Conservation (phyloP, 805 yeast genomes). For the Candida manassasensis region DNA sequence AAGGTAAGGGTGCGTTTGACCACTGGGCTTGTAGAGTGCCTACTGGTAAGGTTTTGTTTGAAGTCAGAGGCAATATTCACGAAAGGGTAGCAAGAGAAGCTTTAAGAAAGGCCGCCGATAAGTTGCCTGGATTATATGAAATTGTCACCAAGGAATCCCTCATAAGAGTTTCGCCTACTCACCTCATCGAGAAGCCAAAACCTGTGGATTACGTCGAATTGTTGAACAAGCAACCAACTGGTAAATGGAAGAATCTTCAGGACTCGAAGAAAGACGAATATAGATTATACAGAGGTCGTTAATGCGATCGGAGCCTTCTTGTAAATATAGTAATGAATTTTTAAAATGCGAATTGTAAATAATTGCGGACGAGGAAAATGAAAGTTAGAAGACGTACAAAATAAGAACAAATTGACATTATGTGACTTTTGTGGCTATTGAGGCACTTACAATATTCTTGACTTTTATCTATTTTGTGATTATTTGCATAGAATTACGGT, state of each 20-base stretch:
- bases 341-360: too few relatives aligned
- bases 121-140: constrained; percentile 90
- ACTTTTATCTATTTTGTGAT: too few relatives aligned
- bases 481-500: too few relatives aligned
- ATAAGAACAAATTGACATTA: too few relatives aligned
- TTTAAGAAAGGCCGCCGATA: constrained; percentile 81
- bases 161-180: constrained; percentile 67
- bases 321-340: background rate
- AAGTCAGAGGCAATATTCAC: constrained; percentile 76
- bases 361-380: too few relatives aligned
- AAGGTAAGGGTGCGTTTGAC: constrained; percentile 96
- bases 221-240: constrained; percentile 58
- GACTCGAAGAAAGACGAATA: constrained; percentile 45
- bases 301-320: constrained; percentile 8
- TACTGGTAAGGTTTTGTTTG: constrained; percentile 89
- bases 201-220: constrained; percentile 51
- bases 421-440: too few relatives aligned
- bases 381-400: too few relatives aligned
- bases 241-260: constrained; percentile 52
- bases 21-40: constrained; percentile 97
- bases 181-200: constrained; percentile 45
- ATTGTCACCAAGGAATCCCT: constrained; percentile 61
- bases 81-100: constrained; percentile 89
- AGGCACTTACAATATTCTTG: too few relatives aligned
- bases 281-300: constrained; percentile 60